Evolutionary conservation across 1,139 yeast species (phyloP).

Genomic region (Yamadazyma dushanensis): DNA sequence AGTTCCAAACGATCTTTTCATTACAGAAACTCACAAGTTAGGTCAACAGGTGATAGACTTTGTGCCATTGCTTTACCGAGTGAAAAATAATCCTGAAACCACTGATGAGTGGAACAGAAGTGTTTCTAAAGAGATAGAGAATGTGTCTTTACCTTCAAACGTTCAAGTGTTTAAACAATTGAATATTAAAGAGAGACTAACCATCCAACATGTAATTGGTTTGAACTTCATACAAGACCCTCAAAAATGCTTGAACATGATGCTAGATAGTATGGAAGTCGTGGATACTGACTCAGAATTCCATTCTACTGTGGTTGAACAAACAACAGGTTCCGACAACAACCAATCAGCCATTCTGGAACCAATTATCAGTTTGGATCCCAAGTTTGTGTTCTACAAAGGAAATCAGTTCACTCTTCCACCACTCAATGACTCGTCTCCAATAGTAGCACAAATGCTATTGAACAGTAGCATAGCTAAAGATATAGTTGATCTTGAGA

Average conservation of each 20-base stretch:
- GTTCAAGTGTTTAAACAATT: background rate
- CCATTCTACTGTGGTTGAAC: no score
- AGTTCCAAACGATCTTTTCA: slow-evolving; percentile 2
- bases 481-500: background rate
- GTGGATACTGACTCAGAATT: background rate
- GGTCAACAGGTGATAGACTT: slow-evolving; percentile 6
- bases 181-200: background rate
- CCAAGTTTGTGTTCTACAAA: slow-evolving; percentile 5
- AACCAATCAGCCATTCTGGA: no score
- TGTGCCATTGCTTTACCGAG: slow-evolving; percentile 3
- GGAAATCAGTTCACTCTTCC: slow-evolving; percentile 13
- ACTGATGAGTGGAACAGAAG: background rate
- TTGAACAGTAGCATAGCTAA: slow-evolving; percentile 1
- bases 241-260: background rate
- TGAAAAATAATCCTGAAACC: slow-evolving; percentile 3
- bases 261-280: slow-evolving; percentile 4
- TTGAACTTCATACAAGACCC: slow-evolving; percentile 7
- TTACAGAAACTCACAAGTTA: slow-evolving; percentile 1
- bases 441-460: background rate
- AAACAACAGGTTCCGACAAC: no score
- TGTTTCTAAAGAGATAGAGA: background rate
- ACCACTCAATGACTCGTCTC: slow-evolving; percentile 3
- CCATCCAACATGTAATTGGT: slow-evolving; percentile 2
- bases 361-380: slow-evolving; percentile 2
- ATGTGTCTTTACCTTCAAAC: background rate